Evolutionary conservation across 73 alveolate genomes (phyloP), one percentile per base, ranked within the genome.

Genomic region (Paramecium caudatum): DNA sequence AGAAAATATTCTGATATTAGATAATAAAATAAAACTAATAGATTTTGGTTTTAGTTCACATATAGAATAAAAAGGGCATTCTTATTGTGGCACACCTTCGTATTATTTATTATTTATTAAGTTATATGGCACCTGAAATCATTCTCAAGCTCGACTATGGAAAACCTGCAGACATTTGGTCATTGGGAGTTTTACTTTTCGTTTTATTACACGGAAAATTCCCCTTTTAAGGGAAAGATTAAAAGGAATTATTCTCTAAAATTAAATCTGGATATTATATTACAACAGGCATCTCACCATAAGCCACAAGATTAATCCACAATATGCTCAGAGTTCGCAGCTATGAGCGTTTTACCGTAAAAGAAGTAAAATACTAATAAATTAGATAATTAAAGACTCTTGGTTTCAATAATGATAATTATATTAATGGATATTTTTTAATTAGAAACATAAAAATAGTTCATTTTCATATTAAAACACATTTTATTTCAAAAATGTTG

Each of bases 91-190:
- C 46, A 91, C 98, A 1, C 96, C 96, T 9, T 93, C 93, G 61
- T 65, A 65, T 32, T 33, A n/a, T 37, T 13, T 83, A 23, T 55
- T 21, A 0, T 45, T 48, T 36, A 49, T 27, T 5, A 50, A 69
- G 92, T 32, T 95, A 95, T 91, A 86, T 95, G 93, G 94, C 97
- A 15, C 98, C 98, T 19, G 98, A 95, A 80, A 91, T 95, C 87
- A 36, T 95, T 10, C 68, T 91, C 19, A 83, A 82, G 86, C 86
- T 82, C 41, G 98, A 95, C 25, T 84, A 95, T 25, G 94, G 94
- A 46, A 91, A 96, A 21, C 96, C 96, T 13, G 96, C 95, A 0
- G 96, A 93, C 50, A 84, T 93, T 9, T 93, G 96, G 96, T 93
- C 96, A 6, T 82, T 93, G 4, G 96, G 96, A n/a, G 91, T 93